Evolutionary conservation across 176 grass and related monocot species (phyloP), one percentile per base, ranked within the genome.

Genomic region (Aegilops longissima): DNA sequence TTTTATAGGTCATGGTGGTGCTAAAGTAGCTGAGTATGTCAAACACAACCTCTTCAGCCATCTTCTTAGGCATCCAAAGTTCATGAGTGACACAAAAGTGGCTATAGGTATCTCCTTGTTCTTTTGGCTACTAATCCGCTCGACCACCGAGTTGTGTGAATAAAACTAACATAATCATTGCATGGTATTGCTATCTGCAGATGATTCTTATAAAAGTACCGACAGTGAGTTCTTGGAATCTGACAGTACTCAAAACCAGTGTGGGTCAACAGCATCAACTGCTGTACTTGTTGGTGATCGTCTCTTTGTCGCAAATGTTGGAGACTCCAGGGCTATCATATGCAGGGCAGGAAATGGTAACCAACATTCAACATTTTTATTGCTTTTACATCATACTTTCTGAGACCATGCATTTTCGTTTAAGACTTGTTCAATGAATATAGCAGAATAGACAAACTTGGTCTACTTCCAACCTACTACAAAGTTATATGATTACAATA

Each of bases 11-110:
- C 90, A 92, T 65, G 90, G 90, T 89, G 90, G 90, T 29, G 83
- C 90, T 66, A 86, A 70, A 70, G 90, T 86, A 89, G 90, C 90
- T 27, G 90, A 92, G 67, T 92, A 92, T 92, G 90, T 92, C 75
- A 89, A 92, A 83, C 67, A 92, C 34, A 86, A 92, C 67, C 80
- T 92, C 80, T 92, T 92, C 74, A 84, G 49, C 68, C 49, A 92
- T 92, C 84, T 92, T 79, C 61, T 92, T 80, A 89, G 81, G 49
- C 90, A 92, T 72, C 87, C 87, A 20, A 92, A 92, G 51, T 92
- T 92, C 80, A 92, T 86, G 5, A 80, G 74, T 24, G 90, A 92
- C 73, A 92, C 90, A 3, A 92, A 92, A 76, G 83, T 86, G 31
- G 90, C 90, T 51, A 92, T 92, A 83, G 90, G 90, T 92, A 86